Conservation (phyloP, 1,284 basidiomycete genomes). For the Acaromyces ingoldii region DNA sequence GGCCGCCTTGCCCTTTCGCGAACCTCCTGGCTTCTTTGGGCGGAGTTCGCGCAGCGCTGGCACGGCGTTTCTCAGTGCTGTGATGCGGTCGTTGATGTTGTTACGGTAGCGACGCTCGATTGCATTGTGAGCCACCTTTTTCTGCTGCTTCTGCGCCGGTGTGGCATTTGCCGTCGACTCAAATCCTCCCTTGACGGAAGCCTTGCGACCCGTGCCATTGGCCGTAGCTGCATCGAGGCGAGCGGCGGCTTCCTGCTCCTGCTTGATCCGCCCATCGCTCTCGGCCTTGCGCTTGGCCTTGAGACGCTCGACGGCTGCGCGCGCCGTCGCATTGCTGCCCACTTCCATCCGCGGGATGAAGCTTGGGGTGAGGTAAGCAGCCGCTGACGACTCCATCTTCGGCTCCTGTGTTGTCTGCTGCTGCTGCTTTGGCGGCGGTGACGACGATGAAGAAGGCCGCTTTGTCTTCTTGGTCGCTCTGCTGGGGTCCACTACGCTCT, state of each 20-base stretch:
- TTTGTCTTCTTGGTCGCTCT: too few species aligned
- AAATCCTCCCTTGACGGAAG: not conserved
- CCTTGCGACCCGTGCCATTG: not conserved
- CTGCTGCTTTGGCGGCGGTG: not conserved
- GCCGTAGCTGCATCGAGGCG: not conserved
- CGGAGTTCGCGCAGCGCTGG: slow-evolving; percentile 62
- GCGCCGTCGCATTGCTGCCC: slow-evolving; percentile 35
- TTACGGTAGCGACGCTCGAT: slow-evolving; percentile 49
- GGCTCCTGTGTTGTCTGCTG: not conserved
- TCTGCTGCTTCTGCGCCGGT: slow-evolving; percentile 9
- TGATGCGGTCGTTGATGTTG: slow-evolving; percentile 50
- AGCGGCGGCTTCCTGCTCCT: slow-evolving; percentile 2
- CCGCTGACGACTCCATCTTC: not conserved
- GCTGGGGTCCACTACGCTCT: too few species aligned
- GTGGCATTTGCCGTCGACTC: not conserved
- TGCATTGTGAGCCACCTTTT: slow-evolving; percentile 48
- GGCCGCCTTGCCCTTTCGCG: slow-evolving; percentile 30
- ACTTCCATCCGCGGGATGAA: slow-evolving; percentile 38
- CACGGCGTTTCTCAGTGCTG: slow-evolving; percentile 64
- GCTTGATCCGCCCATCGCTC: not conserved
- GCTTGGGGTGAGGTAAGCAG: slow-evolving; percentile 11
- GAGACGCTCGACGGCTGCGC: slow-evolving; percentile 29
- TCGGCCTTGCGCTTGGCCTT: slow-evolving; percentile 12
- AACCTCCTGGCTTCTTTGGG: slow-evolving; percentile 34
- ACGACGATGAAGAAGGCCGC: too few species aligned